phyloP scores from a whole-genome alignment of 129 eudicot genomes.

The Artemisia tridentata region DNA sequence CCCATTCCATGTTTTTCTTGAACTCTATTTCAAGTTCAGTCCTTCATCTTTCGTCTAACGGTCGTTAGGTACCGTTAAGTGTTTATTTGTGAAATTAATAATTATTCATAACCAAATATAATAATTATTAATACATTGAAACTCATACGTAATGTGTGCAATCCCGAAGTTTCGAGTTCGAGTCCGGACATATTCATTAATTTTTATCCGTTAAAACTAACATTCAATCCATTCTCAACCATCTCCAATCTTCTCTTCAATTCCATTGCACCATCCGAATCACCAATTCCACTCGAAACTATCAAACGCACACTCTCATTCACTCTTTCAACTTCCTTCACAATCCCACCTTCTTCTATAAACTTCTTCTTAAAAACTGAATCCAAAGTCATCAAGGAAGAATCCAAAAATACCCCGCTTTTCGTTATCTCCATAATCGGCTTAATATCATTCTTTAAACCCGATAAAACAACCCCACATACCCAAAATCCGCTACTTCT shows the following conservation, averaged over 20 bases:
- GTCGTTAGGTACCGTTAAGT: no score
- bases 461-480: constrained; percentile 50
- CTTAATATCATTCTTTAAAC: constrained; percentile 34
- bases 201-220: no score
- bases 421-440: constrained; percentile 29
- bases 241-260: constrained; percentile 50
- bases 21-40: no score
- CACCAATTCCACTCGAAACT: constrained; percentile 16
- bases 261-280: constrained; percentile 34
- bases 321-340: constrained; percentile 52
- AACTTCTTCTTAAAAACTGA: constrained; percentile 25
- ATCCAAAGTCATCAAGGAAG: constrained; percentile 35
- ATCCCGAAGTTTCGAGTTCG: no score
- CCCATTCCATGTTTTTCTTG: no score
- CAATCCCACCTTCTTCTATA: constrained; percentile 23
- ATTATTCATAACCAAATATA: no score
- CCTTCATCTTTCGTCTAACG: no score
- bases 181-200: no score
- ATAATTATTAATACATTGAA: no score
- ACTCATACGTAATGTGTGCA: no score
- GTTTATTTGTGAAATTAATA: no score
- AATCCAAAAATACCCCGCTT: constrained; percentile 13
- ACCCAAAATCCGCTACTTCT: constrained; percentile 43
- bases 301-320: constrained; percentile 33
- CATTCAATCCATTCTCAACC: constrained; percentile 36